These are phyloP conservation scores for Rhododendron griersonianum DNA, from an alignment of 148 eudicot genomes.

Conservation along the genomic window DNA sequence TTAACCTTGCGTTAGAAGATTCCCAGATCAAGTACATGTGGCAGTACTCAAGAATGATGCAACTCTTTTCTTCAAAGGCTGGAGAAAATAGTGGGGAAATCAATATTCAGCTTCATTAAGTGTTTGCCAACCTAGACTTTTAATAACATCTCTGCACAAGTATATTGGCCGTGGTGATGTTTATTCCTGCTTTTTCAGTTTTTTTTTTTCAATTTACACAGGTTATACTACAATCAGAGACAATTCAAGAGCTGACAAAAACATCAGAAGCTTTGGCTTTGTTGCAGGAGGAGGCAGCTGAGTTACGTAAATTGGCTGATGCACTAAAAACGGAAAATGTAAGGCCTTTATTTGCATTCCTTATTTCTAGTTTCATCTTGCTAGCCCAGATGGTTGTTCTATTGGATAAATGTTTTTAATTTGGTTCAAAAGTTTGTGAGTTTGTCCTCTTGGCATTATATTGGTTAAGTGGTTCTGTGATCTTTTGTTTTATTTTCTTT, in stretches of 20 bases:
- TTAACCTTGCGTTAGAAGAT: neutral
- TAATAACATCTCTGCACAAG: neutral
- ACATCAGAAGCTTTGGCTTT: constrained; percentile 73
- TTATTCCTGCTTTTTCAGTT: neutral
- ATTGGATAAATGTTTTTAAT: neutral
- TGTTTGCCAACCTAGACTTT: neutral
- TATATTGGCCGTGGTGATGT: neutral
- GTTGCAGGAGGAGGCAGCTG: constrained; percentile 64
- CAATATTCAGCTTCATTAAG: neutral
- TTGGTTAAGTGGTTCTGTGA: neutral
- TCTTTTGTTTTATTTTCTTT: constrained; percentile 1
- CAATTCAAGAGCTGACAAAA: constrained; percentile 88
- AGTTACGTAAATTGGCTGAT: constrained; percentile 52
- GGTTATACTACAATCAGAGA: constrained; percentile 89
- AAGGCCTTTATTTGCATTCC: constrained; percentile 1
- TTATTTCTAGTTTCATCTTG: neutral
- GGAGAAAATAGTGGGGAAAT: neutral
- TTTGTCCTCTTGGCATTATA: neutral
- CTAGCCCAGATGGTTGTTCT: neutral
- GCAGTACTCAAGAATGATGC: neutral
- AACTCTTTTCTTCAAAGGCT: neutral
- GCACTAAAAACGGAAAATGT: constrained; percentile 67
- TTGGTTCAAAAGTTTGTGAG: neutral
- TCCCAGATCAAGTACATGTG: neutral
- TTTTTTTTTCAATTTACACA: constrained; percentile 17